phyloP scores from a whole-genome alignment of 768 basidiomycete genomes.

The Mycena venus region DNA sequence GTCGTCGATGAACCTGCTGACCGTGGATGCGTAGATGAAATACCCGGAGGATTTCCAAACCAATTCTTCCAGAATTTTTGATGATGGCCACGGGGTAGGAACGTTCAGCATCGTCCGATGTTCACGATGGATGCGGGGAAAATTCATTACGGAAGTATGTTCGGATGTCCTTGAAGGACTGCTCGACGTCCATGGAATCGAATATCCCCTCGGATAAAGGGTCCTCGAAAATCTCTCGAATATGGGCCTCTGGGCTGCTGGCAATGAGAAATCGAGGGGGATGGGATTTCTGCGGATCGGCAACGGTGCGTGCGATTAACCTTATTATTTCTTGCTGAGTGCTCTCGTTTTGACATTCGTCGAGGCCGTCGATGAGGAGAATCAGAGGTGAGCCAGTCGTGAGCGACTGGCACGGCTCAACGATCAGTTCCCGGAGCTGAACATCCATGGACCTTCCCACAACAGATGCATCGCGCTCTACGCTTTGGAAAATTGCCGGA shows the following conservation, averaged over 20 bases:
- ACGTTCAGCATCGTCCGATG: not conserved
- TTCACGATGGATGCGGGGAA: not conserved
- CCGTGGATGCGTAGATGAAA: conserved; percentile 7
- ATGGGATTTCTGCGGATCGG: not conserved
- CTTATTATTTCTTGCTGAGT: not conserved
- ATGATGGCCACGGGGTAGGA: not conserved
- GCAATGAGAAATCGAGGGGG: not conserved
- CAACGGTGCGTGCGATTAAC: not conserved
- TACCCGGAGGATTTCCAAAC: conserved; percentile 4
- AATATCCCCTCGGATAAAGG: not conserved
- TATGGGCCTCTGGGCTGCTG: conserved; percentile 4
- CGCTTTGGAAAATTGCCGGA: not conserved
- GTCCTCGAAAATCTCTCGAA: not conserved
- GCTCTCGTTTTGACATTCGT: not conserved
- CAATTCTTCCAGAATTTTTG: not conserved
- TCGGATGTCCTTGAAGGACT: not conserved
- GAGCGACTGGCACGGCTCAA: not conserved
- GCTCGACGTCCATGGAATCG: not conserved
- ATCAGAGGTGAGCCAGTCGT: not conserved
- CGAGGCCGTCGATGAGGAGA: not conserved
- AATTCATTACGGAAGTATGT: not conserved
- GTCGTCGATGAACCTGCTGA: conserved; percentile 9
- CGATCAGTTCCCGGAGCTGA: not conserved
- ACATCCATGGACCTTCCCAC: not conserved
- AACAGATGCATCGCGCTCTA: not conserved